phyloP scores from a whole-genome alignment of 2,329 filamentous ascomycete genomes.

The Sporothrix mexicana region DNA sequence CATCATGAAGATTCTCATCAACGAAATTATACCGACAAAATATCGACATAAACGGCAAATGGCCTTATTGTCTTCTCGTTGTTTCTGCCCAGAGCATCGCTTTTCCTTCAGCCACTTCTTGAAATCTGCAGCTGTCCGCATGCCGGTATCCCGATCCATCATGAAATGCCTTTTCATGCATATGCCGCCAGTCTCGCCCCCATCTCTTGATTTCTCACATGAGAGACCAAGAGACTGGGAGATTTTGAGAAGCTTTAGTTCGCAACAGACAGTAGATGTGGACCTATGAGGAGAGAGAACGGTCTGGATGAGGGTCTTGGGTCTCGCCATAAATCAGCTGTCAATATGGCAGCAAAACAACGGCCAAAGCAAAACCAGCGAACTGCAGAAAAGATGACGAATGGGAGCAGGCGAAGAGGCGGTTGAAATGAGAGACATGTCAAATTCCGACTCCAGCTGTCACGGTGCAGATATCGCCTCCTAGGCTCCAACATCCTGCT shows the following conservation, averaged over 20 bases:
- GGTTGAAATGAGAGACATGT: neutral
- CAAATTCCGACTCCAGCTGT: neutral
- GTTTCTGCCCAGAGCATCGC: no score
- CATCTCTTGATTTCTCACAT: slow-evolving; percentile 2
- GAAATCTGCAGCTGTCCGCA: neutral
- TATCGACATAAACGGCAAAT: no score
- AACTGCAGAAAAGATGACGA: neutral
- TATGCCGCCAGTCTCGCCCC: neutral
- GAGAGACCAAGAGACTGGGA: no score
- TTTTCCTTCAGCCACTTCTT: neutral
- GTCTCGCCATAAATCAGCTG: slow-evolving; percentile 25
- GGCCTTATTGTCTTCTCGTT: neutral
- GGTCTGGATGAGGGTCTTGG: neutral
- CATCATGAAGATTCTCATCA: neutral
- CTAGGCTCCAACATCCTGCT: no score
- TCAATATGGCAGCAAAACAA: neutral
- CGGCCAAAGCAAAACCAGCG: neutral
- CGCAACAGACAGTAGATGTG: no score
- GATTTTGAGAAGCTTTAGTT: no score
- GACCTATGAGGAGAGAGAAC: no score
- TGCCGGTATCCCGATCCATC: neutral
- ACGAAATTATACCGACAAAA: neutral
- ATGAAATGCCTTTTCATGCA: neutral
- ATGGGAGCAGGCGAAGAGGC: neutral
- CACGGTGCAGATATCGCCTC: no score